Base-by-base conservation (phyloP, 1,284 basidiomycete genomes). In the Ustilago xerochloae region DNA sequence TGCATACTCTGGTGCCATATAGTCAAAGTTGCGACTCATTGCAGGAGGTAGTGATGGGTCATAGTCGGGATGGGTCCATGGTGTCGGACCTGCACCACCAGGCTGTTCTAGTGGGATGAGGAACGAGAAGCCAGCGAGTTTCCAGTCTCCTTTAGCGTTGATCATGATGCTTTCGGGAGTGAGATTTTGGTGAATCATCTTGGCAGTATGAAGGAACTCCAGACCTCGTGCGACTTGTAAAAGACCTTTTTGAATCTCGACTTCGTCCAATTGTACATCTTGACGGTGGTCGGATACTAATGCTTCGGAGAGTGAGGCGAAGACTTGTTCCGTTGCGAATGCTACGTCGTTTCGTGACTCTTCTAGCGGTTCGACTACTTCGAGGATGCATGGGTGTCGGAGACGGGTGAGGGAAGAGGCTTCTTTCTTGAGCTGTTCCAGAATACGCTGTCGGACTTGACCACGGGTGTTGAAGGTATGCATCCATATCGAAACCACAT, bases 301-400 rank as follows among this genome's bases (percentile, higher is more conserved):
- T n/a, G 70, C 68, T 20, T 66, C 69, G 0, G 67, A 65, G 0
- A 80, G 49, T 3, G 70, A 58, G 5, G 78, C 74, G 13, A 80
- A 61, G 20, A 84, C 77, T n/a, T 75, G 87, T 82, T 99, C 97
- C 0, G 96, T 97, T 1, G 95, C 96, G 80, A 97, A 99, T 20
- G 91, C 90, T 47, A 98, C 87, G 77, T 95, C 92, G 48, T 87
- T 90, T 51, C 86, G 82, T 0, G 94, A 92, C 84, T 99, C 96
- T 85, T 98, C 95, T 45, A 97, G 86, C n/a, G 96, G 95, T 85
- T 99, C 96, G 26, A 97, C 94, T 89, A 98, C 93, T 86, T 99
- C 96, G 89, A 99, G 87, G 58, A 99, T 91, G 74, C 92, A 96
- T 2, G 96, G 96, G 86, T 99, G 97, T 24, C 96, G 88, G 46